Conservation (phyloP, 352 stramenopile genomes). For the Pythium rishiriense region DNA sequence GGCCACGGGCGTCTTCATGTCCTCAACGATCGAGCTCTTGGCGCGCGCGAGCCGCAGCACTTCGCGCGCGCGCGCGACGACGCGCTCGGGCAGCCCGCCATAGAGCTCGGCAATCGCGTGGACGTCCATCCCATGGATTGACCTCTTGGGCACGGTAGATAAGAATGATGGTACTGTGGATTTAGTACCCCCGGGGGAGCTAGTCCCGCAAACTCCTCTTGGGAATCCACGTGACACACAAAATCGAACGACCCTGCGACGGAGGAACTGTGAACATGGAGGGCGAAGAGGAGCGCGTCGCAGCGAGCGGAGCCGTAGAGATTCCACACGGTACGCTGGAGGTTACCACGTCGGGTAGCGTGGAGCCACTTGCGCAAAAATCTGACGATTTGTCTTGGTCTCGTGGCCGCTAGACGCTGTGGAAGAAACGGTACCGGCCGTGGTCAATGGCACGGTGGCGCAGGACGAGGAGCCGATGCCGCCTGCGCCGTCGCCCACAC, state of each 20-base stretch:
- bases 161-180: neutral
- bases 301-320: neutral
- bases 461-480: slow-evolving; percentile 19
- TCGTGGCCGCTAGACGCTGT: slow-evolving; percentile 6
- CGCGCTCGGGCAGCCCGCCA: slow-evolving; percentile 49
- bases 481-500: slow-evolving; percentile 12
- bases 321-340: neutral
- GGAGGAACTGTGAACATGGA: slow-evolving; percentile 8
- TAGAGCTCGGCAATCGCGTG: slow-evolving; percentile 43
- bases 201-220: slow-evolving; percentile 2
- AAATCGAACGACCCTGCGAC: slow-evolving; percentile 16
- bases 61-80: slow-evolving; percentile 54
- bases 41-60: slow-evolving; percentile 50
- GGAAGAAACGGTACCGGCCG: neutral
- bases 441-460: neutral
- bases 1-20: slow-evolving; percentile 50
- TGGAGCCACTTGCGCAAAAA: neutral
- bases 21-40: slow-evolving; percentile 34
- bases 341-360: too few species aligned
- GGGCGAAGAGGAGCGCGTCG: neutral
- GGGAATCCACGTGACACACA: slow-evolving; percentile 22
- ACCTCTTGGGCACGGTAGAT: neutral
- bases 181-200: slow-evolving; percentile 7
- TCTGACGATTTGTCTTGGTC: neutral
- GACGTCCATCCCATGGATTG: slow-evolving; percentile 69